phyloP scores from a whole-genome alignment of 2,329 filamentous ascomycete genomes.

The Microascus cirrosus region DNA sequence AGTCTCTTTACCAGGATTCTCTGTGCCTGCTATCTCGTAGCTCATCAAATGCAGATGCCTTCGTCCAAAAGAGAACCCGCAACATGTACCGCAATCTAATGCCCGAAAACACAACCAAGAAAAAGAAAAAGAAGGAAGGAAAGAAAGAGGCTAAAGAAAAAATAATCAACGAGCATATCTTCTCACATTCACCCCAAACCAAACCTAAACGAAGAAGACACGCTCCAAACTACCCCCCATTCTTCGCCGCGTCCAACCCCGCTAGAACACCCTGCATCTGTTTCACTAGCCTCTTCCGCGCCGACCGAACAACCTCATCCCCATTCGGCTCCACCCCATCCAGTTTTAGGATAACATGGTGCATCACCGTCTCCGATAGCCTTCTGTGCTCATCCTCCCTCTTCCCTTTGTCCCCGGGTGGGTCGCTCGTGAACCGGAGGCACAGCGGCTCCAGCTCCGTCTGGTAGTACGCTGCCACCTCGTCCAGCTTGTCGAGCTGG shows the following conservation, averaged over 20 bases:
- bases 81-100: too few species aligned
- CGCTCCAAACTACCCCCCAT: too few species aligned
- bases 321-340: constrained; percentile 68
- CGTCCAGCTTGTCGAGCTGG: constrained; percentile 52
- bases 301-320: constrained; percentile 50
- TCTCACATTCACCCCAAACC: too few species aligned
- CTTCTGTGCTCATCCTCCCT: constrained; percentile 63
- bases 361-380: constrained; percentile 64
- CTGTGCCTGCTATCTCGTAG: too few species aligned
- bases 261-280: constrained; percentile 58
- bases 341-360: constrained; percentile 64
- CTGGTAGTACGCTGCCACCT: constrained; percentile 54
- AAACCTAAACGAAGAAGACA: too few species aligned
- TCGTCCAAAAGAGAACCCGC: too few species aligned
- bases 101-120: too few species aligned
- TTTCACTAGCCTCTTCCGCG: constrained; percentile 62
- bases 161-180: too few species aligned
- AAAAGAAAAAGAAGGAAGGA: too few species aligned
- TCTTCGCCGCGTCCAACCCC: constrained; percentile 42
- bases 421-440: constrained; percentile 45
- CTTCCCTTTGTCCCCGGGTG: constrained; percentile 57
- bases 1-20: too few species aligned
- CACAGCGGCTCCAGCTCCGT: constrained; percentile 55
- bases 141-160: too few species aligned
- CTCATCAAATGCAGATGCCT: too few species aligned